These are phyloP conservation scores for Gremmenia infestans DNA, from an alignment of 2,329 filamentous ascomycete genomes.

Conservation along the genomic window DNA sequence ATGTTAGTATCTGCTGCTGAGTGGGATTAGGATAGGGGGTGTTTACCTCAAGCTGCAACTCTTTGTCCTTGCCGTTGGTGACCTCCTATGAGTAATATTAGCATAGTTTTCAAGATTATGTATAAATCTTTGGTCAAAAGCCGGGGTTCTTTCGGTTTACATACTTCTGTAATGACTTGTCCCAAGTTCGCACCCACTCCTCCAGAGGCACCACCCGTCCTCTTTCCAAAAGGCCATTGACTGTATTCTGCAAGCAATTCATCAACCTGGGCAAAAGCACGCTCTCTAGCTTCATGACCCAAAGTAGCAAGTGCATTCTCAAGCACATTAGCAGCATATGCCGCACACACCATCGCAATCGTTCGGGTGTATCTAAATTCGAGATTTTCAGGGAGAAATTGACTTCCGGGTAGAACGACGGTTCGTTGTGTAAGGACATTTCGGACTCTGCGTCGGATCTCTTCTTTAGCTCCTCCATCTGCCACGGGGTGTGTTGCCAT, in stretches of 20 bases:
- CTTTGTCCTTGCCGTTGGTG: constrained; percentile 81
- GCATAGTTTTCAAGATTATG: constrained; percentile 9
- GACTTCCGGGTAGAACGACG: constrained; percentile 78
- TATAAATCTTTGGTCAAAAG: background rate
- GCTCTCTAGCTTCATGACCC: constrained; percentile 87
- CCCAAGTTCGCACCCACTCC: constrained; percentile 91
- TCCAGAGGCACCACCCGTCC: constrained; percentile 63
- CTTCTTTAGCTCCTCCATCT: constrained; percentile 94
- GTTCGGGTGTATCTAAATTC: constrained; percentile 92
- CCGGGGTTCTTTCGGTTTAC: constrained; percentile 15
- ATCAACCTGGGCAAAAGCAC: constrained; percentile 95
- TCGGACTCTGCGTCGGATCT: constrained; percentile 87
- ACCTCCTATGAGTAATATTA: constrained; percentile 54
- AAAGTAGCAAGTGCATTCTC: constrained; percentile 95
- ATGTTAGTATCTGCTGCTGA: constrained; percentile 9
- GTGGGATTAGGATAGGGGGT: constrained; percentile 32
- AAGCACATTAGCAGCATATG: constrained; percentile 94
- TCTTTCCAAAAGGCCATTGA: constrained; percentile 92
- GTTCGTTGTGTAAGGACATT: constrained; percentile 91
- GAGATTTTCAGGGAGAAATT: constrained; percentile 89
- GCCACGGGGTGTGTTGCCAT: constrained; percentile 99
- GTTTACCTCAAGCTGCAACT: constrained; percentile 88
- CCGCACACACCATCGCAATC: constrained; percentile 93
- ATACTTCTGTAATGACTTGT: constrained; percentile 72
- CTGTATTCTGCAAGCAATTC: constrained; percentile 94